A percentile compares a stretch with the other conserved stretches of the same genome.
phyloP scores from a whole-genome alignment of 202 grass and related monocot genomes.

The Panicum virgatum region DNA sequence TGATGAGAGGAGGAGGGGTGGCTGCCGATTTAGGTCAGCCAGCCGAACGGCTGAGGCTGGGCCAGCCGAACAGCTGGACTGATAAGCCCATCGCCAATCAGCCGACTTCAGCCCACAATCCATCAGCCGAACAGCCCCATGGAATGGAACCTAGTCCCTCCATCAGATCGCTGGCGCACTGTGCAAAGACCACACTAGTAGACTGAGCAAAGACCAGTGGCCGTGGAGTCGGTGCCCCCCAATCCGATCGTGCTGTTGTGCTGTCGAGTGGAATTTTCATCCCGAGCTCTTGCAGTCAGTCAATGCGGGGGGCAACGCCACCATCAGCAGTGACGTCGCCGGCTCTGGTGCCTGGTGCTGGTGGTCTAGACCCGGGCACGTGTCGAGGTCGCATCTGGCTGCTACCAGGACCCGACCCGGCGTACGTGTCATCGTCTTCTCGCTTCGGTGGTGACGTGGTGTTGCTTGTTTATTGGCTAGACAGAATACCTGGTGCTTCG shows the following conservation, averaged over 20 bases:
- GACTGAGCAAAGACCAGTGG: neutral
- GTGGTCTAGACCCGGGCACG: neutral
- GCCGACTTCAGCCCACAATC: no score
- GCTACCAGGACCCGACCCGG: neutral
- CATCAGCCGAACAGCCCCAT: no score
- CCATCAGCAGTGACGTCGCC: slow-evolving; percentile 36
- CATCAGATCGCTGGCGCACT: slow-evolving; percentile 11
- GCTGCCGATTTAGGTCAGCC: no score
- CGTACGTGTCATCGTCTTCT: neutral
- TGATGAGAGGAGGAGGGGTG: no score
- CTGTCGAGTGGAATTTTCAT: neutral
- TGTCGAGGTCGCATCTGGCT: neutral
- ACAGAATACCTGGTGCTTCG: slow-evolving; percentile 39
- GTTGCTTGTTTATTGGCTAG: slow-evolving; percentile 16
- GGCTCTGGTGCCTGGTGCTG: no score
- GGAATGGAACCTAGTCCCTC: neutral
- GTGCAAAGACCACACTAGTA: neutral
- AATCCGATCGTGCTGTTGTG: neutral
- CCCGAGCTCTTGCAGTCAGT: neutral
- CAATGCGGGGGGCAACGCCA: slow-evolving; percentile 3
- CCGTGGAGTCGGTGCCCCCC: no score
- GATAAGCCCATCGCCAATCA: no score
- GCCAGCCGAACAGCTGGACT: no score
- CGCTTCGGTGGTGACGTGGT: neutral
- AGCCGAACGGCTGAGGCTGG: no score